phyloP scores from a whole-genome alignment of 805 yeast genomes.

The Wickerhamiella dianesei region DNA sequence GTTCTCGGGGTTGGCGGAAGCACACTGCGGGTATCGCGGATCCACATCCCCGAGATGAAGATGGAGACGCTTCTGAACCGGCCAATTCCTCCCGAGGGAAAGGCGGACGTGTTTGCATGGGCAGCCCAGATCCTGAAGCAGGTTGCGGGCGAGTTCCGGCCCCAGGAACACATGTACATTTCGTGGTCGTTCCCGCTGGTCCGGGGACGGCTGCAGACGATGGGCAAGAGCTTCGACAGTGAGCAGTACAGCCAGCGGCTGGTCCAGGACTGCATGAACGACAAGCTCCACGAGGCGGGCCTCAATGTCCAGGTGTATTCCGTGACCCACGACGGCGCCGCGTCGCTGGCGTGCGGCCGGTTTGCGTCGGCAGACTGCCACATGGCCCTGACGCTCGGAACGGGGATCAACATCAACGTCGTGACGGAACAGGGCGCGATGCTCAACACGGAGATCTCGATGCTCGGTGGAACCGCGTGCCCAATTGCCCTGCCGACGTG shows the following conservation, averaged over 20 bases:
- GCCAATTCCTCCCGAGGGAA: conserved; percentile 7
- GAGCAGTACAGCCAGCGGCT: conserved; percentile 6
- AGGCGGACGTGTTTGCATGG: conserved; percentile 12
- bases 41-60: background rate
- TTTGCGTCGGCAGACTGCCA: conserved; percentile 8
- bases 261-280: background rate
- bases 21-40: conserved; percentile 13
- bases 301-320: background rate
- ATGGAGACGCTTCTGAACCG: conserved; percentile 1
- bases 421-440: background rate
- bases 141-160: conserved; percentile 8
- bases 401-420: conserved; percentile 17
- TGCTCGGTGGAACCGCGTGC: conserved; percentile 12
- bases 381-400: conserved; percentile 19
- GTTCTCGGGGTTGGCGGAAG: conserved; percentile 20
- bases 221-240: conserved; percentile 18
- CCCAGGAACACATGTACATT: conserved; percentile 8
- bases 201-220: conserved; percentile 12
- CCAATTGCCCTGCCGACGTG: conserved; percentile 5
- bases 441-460: conserved; percentile 16
- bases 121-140: background rate
- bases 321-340: conserved; percentile 18
- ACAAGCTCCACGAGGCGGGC: conserved; percentile 1
- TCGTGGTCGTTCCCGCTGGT: conserved; percentile 21
- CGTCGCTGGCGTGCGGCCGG: conserved; percentile 17